Conservation (phyloP, 2,329 filamentous ascomycete genomes). For the Apiospora phragmitis region DNA sequence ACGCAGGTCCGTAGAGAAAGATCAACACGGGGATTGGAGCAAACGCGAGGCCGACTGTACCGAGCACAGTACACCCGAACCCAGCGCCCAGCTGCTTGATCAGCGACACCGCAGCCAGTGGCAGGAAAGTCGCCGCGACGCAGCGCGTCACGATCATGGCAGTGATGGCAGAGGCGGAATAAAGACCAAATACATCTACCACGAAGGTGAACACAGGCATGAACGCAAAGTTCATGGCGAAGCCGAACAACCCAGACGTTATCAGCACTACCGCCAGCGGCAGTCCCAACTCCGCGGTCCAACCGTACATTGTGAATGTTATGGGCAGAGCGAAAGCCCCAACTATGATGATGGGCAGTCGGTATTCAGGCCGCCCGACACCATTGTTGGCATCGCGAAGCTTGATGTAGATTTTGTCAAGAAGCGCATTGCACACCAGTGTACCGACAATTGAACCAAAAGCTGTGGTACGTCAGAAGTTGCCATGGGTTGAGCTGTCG, state of each 20-base stretch:
- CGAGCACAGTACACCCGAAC: slow-evolving; percentile 49
- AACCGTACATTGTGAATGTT: slow-evolving; percentile 49
- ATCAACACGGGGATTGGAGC: slow-evolving; percentile 53
- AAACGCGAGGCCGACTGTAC: slow-evolving; percentile 40
- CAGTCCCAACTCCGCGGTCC: slow-evolving; percentile 45
- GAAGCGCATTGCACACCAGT: slow-evolving; percentile 46
- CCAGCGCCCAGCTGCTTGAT: slow-evolving; percentile 51
- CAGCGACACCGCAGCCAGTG: slow-evolving; percentile 50
- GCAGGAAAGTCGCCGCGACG: slow-evolving; percentile 57
- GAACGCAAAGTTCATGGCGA: slow-evolving; percentile 44
- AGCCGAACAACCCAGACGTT: slow-evolving; percentile 45
- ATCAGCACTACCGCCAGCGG: slow-evolving; percentile 45
- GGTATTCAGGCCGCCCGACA: slow-evolving; percentile 51
- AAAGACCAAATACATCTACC: slow-evolving; percentile 57
- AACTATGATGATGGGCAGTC: slow-evolving; percentile 52
- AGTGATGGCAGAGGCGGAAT: slow-evolving; percentile 58
- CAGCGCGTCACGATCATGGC: slow-evolving; percentile 56
- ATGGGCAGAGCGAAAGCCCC: slow-evolving; percentile 48
- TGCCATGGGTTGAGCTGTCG: neutral
- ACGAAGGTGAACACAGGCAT: slow-evolving; percentile 56
- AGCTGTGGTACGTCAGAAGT: slow-evolving; percentile 35
- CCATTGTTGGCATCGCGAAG: slow-evolving; percentile 42
- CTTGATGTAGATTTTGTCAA: slow-evolving; percentile 55
- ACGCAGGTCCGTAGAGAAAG: slow-evolving; percentile 49
- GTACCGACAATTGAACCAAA: slow-evolving; percentile 49